Percentiles rank a stretch among this genome's conserved stretches.
Evolutionary conservation across 2,329 filamentous ascomycete genomes (phyloP).

Genomic region (Verticillium longisporum): DNA sequence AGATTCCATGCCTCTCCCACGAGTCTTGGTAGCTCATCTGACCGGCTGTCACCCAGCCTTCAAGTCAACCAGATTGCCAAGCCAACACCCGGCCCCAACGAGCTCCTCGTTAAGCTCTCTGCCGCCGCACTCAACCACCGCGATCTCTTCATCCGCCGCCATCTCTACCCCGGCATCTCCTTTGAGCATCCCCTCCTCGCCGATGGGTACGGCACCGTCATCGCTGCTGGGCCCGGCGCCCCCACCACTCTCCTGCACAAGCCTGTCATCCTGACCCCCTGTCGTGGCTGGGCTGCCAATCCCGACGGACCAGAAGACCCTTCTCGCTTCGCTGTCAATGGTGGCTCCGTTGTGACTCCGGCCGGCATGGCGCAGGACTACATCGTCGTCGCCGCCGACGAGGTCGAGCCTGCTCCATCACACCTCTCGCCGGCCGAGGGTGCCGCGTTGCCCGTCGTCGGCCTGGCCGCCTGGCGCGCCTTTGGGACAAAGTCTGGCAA

Average conservation of each 20-base stretch:
- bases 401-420: constrained; percentile 68
- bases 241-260: constrained; percentile 41
- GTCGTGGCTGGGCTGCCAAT: constrained; percentile 66
- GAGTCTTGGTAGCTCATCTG: neutral
- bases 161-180: constrained; percentile 80
- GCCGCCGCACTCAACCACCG: constrained; percentile 89
- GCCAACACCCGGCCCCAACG: constrained; percentile 54
- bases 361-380: constrained; percentile 71
- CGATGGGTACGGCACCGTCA: constrained; percentile 74
- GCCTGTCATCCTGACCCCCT: constrained; percentile 72
- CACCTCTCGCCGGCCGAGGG: constrained; percentile 70
- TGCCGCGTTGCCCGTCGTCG: constrained; percentile 78
- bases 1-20: constrained; percentile 14
- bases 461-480: constrained; percentile 83
- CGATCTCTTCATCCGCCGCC: constrained; percentile 88
- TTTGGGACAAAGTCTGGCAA: constrained; percentile 70
- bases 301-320: constrained; percentile 68
- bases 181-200: constrained; percentile 74
- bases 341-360: constrained; percentile 58
- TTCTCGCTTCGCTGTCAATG: constrained; percentile 54
- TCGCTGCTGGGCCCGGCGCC: constrained; percentile 48
- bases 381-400: constrained; percentile 58
- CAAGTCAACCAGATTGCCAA: constrained; percentile 54
- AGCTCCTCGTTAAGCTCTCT: constrained; percentile 69
- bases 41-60: constrained; percentile 34